Conservation (phyloP, 352 stramenopile genomes). For the Thalassiosira gravida region DNA sequence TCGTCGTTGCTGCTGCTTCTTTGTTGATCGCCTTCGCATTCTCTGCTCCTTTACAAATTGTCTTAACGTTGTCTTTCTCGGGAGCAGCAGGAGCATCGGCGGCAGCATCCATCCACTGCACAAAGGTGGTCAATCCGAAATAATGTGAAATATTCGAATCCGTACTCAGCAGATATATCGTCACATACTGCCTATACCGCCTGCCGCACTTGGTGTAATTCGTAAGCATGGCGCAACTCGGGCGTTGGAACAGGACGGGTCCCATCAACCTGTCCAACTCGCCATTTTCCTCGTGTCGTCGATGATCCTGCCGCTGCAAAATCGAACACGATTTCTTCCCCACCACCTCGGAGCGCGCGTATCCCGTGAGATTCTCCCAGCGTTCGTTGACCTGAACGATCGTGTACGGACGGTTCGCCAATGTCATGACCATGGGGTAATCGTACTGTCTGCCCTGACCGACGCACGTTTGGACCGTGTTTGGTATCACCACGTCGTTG, state of each 20-base stretch:
- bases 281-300: not conserved
- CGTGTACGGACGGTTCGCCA: slow-evolving; percentile 78
- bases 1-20: not conserved
- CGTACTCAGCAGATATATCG: slow-evolving; percentile 77
- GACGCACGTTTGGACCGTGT: slow-evolving; percentile 84
- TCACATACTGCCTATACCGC: slow-evolving; percentile 70
- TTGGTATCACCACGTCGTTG: slow-evolving; percentile 77
- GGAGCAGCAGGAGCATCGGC: not conserved
- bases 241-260: slow-evolving; percentile 74
- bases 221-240: slow-evolving; percentile 68
- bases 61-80: not conserved
- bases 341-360: slow-evolving; percentile 76
- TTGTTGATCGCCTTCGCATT: not conserved
- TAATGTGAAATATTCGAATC: slow-evolving; percentile 85
- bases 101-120: slow-evolving; percentile 59
- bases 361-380: slow-evolving; percentile 84
- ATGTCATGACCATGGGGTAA: slow-evolving; percentile 83
- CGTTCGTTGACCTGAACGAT: slow-evolving; percentile 85
- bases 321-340: slow-evolving; percentile 73
- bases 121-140: slow-evolving; percentile 69
- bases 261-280: slow-evolving; percentile 68
- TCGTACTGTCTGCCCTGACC: slow-evolving; percentile 73
- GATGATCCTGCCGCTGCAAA: slow-evolving; percentile 57
- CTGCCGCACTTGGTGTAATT: slow-evolving; percentile 76
- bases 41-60: not conserved